A percentile compares a stretch with the other conserved stretches of the same genome.
Conservation (phyloP, 2,329 filamentous ascomycete genomes). For the Xylariaceae sp. region DNA sequence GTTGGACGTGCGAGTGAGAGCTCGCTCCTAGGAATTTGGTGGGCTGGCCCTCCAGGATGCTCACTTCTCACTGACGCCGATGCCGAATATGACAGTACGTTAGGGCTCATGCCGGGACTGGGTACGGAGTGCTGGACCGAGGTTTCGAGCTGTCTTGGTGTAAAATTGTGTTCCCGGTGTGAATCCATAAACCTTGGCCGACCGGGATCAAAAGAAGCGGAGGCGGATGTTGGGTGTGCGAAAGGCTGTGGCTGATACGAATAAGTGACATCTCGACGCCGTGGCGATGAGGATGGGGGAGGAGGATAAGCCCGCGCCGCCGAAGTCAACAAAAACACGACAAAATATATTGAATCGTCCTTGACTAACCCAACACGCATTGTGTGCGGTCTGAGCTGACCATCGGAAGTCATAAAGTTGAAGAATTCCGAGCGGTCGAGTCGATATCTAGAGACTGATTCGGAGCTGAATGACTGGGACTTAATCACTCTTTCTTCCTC, state of each 20-base stretch:
- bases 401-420: slow-evolving; percentile 47
- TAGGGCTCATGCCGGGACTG: slow-evolving; percentile 36
- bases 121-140: slow-evolving; percentile 32
- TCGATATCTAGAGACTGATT: slow-evolving; percentile 48
- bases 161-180: slow-evolving; percentile 30
- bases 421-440: slow-evolving; percentile 51
- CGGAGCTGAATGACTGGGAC: slow-evolving; percentile 46
- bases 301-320: slow-evolving; percentile 36
- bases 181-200: slow-evolving; percentile 36
- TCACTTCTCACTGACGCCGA: slow-evolving; percentile 46
- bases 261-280: slow-evolving; percentile 39
- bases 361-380: slow-evolving; percentile 54
- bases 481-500: slow-evolving; percentile 52
- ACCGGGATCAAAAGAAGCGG: slow-evolving; percentile 43
- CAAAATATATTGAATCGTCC: slow-evolving; percentile 57
- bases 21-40: slow-evolving; percentile 51
- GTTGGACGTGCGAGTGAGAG: slow-evolving; percentile 31
- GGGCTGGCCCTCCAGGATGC: slow-evolving; percentile 40
- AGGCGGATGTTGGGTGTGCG: slow-evolving; percentile 41
- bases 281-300: slow-evolving; percentile 42
- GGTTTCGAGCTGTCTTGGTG: slow-evolving; percentile 29
- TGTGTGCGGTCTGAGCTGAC: slow-evolving; percentile 45
- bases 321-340: slow-evolving; percentile 45
- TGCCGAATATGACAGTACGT: slow-evolving; percentile 42
- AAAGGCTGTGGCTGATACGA: slow-evolving; percentile 39